Conservation (phyloP, 257 asterid species). For the Solanum infundibuliforme region DNA sequence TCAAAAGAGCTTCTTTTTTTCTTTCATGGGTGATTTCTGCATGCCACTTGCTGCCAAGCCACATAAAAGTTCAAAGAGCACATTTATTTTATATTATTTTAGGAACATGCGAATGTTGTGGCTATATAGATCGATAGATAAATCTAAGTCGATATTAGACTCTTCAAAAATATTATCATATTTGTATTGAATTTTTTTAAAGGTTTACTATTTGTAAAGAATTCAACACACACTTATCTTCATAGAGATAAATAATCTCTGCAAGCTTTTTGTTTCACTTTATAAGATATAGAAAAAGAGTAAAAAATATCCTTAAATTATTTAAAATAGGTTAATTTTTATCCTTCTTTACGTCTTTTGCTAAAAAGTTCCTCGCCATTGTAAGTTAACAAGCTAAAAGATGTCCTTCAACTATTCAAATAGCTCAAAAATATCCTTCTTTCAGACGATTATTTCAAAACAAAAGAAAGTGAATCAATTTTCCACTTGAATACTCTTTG, state of each 20-base stretch:
- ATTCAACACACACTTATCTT: not conserved
- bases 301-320: not conserved
- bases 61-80: not conserved
- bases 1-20: not conserved
- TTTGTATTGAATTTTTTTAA: rapidly evolving
- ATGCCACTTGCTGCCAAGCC: not conserved
- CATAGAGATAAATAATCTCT: not conserved
- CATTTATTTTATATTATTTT: not conserved
- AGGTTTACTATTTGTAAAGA: rapidly evolving
- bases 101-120: not conserved
- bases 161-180: not conserved
- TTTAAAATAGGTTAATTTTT: not conserved
- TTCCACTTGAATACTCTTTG: not conserved
- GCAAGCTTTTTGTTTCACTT: not conserved
- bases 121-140: not conserved
- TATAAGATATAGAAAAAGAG: not conserved
- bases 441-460: not conserved
- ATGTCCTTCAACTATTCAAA: not conserved
- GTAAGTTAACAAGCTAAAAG: not conserved
- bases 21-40: not conserved
- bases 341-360: not conserved
- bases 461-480: not conserved
- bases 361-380: not conserved
- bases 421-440: not conserved
- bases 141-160: not conserved